Evolutionary conservation across 805 yeast species (phyloP), one percentile per base, ranked within the genome.

Genomic region (Hanseniaspora guilliermondii): DNA sequence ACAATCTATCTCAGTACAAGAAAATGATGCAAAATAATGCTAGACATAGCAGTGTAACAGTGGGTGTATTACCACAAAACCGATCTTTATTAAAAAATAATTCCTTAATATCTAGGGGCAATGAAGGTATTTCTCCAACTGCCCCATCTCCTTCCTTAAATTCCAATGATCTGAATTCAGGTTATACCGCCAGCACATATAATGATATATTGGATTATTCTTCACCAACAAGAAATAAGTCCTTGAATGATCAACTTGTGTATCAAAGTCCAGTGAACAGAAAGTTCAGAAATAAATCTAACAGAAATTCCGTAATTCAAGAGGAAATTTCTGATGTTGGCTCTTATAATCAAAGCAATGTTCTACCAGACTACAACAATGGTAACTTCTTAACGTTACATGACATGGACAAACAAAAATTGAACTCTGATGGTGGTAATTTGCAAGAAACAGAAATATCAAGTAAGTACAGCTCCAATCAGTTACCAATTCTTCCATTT

Each of bases 21-120:
- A 52, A 52, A 22, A 52, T 52, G 55, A 52, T 52, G 55, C 55
- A 52, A 37, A 52, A 44, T 19, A 52, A 52, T 30, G 49, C 55
- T 12, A 52, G 55, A 44, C 55, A 52, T 35, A 52, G 49, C 33
- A 52, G 55, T 44, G 40, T 44, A 27, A 52, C 49, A 19, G 55
- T 52, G 14, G 55, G 55, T 8, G 32, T 52, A 12, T 44, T 52
- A 12, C 55, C 55, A 6, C 25, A 30, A 21, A 44, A 39, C 24
- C 30, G 55, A 30, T 6, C 47, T 0, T 19, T 37, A 27, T 27
- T 44, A 24, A 44, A 44, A 19, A 44, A 32, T 21, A 44, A 9
- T 6, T 44, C 38, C 12, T 11, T 32, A n/a, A n/a, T 24, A 1
- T 37, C 47, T n/a, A 42, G 27, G 22, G 16, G 4, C 16, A 27